phyloP scores from a whole-genome alignment of 805 yeast species.

The Metschnikowia henanensis region DNA sequence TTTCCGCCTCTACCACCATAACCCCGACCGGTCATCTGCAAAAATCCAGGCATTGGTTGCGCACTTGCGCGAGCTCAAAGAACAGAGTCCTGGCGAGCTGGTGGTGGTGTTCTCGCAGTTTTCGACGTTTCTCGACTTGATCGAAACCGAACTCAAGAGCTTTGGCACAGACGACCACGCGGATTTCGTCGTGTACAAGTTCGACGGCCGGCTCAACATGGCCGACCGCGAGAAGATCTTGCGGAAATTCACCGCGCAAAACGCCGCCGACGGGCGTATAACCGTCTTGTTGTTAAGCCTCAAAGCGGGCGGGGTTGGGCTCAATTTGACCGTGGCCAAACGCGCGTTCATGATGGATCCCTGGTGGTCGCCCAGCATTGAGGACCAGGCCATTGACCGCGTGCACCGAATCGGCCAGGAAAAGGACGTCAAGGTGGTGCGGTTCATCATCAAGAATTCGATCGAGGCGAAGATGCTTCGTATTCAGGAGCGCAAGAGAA shows the following conservation, averaged over 20 bases:
- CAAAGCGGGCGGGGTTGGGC: slow-evolving; percentile 94
- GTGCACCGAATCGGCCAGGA: slow-evolving; percentile 89
- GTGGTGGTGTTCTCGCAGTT: slow-evolving; percentile 91
- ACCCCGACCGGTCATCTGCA: slow-evolving; percentile 60
- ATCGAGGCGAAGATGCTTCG: slow-evolving; percentile 87
- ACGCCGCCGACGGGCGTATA: slow-evolving; percentile 29
- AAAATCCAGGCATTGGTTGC: slow-evolving; percentile 68
- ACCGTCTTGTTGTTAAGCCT: slow-evolving; percentile 68
- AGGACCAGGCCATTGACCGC: slow-evolving; percentile 89
- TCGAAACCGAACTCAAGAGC: slow-evolving; percentile 56
- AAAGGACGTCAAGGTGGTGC: slow-evolving; percentile 64
- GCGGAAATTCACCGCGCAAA: slow-evolving; percentile 46
- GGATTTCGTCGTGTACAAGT: slow-evolving; percentile 60
- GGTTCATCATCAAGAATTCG: slow-evolving; percentile 81
- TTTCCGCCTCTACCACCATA: slow-evolving; percentile 42
- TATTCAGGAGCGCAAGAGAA: slow-evolving; percentile 83
- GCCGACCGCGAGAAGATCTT: slow-evolving; percentile 64
- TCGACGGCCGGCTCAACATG: slow-evolving; percentile 79
- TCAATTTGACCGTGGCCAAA: slow-evolving; percentile 82
- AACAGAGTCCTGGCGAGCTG: slow-evolving; percentile 63
- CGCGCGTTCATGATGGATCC: slow-evolving; percentile 92
- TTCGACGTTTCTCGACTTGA: slow-evolving; percentile 74
- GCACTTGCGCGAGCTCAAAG: slow-evolving; percentile 55
- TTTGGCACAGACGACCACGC: slow-evolving; percentile 28
- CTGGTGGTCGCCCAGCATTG: slow-evolving; percentile 95